Base-by-base conservation (phyloP, 2,329 filamentous ascomycete genomes). In the Penicillium sp. region DNA sequence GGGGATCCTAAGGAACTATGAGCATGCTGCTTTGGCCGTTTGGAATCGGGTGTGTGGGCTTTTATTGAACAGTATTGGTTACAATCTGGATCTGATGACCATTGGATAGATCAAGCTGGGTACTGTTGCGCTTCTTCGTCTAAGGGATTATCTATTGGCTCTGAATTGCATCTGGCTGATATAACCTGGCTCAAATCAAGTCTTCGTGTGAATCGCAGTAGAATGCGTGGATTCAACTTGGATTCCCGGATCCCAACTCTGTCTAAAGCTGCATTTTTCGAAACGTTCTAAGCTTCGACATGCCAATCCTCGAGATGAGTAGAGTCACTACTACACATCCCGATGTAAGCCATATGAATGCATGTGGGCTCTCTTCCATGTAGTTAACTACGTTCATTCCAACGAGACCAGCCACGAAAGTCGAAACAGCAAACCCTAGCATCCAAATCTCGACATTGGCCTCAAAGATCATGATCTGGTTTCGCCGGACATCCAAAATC, bases 391-490 rank as follows among this genome's bases (percentile, higher is more conserved):
- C 64, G 54, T 75, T 75, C 72, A 74, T 74, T 2, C 71, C 73
- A 53, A 72, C 71, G 18, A 69, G 60, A 1, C 73, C 73, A 0
- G 71, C 70, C 14, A 74, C 64, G 25, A 74, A 61, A 0, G 72
- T 75, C 1, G 68, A 69, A n/a, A 62, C 62, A 0, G 69, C 69
- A n/a, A 75, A 58, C 4, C 67, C 69, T 6, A 75, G 56, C 64
- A 73, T 74, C 49, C 67, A 60, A 31, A 74, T 73, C 58, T 73
- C 71, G 26, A 75, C 60, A 57, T 69, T 66, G 7, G 69, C 69
- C 50, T 75, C 71, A 11, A 75, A 64, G 3, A 74, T 63, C 69
- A 75, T 71, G 57, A 75, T 74, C 54, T 75, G 72, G 44, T 75
- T 75, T 4, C 72, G 66, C 31, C 70, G 69, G 41, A 73, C 71